Conservation (phyloP, 2,329 filamentous ascomycete genomes). For the Nectriaceae sp. region DNA sequence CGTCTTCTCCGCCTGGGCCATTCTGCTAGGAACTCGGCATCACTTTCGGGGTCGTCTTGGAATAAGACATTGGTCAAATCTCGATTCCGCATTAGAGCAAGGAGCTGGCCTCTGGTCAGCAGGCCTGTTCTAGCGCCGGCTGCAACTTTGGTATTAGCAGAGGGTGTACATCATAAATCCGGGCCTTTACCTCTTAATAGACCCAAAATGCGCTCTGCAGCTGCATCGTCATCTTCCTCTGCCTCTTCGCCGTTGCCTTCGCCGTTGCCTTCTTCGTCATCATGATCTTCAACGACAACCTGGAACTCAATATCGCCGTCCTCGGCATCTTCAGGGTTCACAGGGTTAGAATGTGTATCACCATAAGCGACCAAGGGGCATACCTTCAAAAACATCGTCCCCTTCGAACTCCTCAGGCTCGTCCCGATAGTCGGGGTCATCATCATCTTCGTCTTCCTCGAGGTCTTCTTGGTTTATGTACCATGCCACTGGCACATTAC, state of each 20-base stretch:
- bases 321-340: constrained; percentile 12
- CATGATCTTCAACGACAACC: constrained; percentile 15
- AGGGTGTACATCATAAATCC: no score
- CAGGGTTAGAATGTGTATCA: constrained; percentile 3
- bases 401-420: constrained; percentile 15
- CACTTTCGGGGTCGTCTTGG: constrained; percentile 40
- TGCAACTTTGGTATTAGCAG: no score
- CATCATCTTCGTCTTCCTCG: constrained; percentile 38
- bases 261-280: constrained; percentile 25
- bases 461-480: no score
- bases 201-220: constrained; percentile 33
- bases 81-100: constrained; percentile 42
- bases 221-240: constrained; percentile 27
- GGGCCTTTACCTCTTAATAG: constrained; percentile 32
- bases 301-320: constrained; percentile 23
- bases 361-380: neutral
- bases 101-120: constrained; percentile 39
- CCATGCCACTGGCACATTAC: no score
- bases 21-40: constrained; percentile 36
- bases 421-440: constrained; percentile 24
- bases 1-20: constrained; percentile 48
- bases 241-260: constrained; percentile 25
- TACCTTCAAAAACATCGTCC: constrained; percentile 25
- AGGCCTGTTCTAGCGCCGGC: constrained; percentile 29
- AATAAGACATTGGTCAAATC: constrained; percentile 40